Evolutionary conservation across 768 basidiomycete species (phyloP).

Genomic region (Lanmaoa pseudosensibilis): DNA sequence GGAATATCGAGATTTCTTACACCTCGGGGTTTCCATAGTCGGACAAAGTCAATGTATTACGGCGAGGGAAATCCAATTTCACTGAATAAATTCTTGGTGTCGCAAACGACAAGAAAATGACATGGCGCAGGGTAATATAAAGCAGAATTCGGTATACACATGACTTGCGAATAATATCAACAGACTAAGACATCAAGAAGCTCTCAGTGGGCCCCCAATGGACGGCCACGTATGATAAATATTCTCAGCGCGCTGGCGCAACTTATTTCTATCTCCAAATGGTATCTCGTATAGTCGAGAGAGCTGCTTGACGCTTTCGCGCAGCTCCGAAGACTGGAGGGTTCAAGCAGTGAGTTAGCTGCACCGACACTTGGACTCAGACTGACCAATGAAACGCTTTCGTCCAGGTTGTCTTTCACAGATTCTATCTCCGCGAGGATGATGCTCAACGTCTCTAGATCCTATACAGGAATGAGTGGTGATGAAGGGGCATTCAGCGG

Average conservation of each 20-base stretch:
- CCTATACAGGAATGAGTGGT: conserved; percentile 14
- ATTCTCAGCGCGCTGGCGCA: conserved; percentile 23
- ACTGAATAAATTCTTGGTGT: neutral
- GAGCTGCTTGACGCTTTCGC: conserved; percentile 24
- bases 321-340: conserved; percentile 21
- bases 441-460: conserved; percentile 28
- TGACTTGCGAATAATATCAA: neutral
- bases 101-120: neutral
- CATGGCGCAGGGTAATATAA: neutral
- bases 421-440: conserved; percentile 34
- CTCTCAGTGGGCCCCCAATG: neutral
- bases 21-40: neutral
- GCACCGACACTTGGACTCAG: neutral
- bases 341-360: neutral
- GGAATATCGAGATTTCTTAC: neutral
- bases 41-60: conserved; percentile 1
- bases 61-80: neutral
- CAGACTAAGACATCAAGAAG: neutral
- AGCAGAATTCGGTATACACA: conserved; percentile 4
- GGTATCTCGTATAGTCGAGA: conserved; percentile 31
- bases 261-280: conserved; percentile 29
- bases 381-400: conserved; percentile 17
- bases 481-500: neutral
- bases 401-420: conserved; percentile 12
- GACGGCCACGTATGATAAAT: conserved; percentile 19